Evolutionary conservation across 129 eudicot species (phyloP).

Genomic region (Ambrosia trifida): DNA sequence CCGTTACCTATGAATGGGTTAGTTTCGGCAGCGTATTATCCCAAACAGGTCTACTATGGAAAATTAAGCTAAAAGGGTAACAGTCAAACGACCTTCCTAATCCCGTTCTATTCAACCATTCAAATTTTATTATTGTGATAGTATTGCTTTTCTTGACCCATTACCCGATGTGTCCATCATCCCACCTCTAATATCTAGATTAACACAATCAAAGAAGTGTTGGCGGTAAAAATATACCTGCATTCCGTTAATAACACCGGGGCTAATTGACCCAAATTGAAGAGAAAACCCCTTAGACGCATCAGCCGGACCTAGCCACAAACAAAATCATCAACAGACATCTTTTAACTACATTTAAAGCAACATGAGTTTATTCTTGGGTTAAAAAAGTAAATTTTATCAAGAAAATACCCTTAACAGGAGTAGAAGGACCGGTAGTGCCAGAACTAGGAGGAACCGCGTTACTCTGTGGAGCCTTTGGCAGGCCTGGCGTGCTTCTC

Average conservation of each 20-base stretch:
- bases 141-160: slow-evolving; percentile 6
- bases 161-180: background rate
- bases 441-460: slow-evolving; percentile 32
- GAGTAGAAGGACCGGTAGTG: slow-evolving; percentile 54
- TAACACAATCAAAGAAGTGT: slow-evolving; percentile 12
- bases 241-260: slow-evolving; percentile 71
- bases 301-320: slow-evolving; percentile 51
- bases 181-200: background rate
- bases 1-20: background rate
- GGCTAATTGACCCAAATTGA: slow-evolving; percentile 91
- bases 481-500: slow-evolving; percentile 53
- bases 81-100: too few relatives aligned
- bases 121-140: background rate
- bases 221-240: slow-evolving; percentile 49
- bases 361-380: background rate
- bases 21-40: background rate
- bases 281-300: slow-evolving; percentile 58
- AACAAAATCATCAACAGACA: slow-evolving; percentile 15
- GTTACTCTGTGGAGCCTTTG: slow-evolving; percentile 62
- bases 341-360: background rate
- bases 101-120: too few relatives aligned
- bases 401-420: slow-evolving; percentile 57
- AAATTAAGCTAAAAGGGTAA: too few relatives aligned
- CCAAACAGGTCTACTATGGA: too few relatives aligned
- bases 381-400: background rate